Evolutionary conservation across 768 basidiomycete species (phyloP).

Genomic region (Boletellus ananas): DNA sequence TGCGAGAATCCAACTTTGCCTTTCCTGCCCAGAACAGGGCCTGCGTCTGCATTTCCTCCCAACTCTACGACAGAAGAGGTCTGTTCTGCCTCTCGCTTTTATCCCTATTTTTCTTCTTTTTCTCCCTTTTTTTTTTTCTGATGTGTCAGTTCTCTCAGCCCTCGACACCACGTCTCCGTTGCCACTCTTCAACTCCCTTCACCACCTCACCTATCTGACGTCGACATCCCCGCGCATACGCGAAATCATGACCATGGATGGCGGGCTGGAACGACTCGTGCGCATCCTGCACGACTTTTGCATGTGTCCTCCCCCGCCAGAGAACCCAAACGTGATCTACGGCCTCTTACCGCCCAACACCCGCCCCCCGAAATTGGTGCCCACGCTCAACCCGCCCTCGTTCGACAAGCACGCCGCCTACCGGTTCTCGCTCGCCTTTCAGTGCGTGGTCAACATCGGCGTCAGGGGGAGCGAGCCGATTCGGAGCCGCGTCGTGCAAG

Average conservation of each 20-base stretch:
- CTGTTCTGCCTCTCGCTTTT: constrained; percentile 22
- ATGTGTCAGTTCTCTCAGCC: constrained; percentile 29
- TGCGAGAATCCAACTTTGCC: constrained; percentile 95
- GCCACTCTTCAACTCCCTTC: constrained; percentile 89
- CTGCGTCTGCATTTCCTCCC: constrained; percentile 89
- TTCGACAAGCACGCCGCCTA: constrained; percentile 86
- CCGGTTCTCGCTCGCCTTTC: constrained; percentile 90
- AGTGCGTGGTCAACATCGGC: constrained; percentile 96
- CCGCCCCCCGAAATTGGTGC: constrained; percentile 50
- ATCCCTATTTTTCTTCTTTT: neutral
- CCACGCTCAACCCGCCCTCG: constrained; percentile 61
- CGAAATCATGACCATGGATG: constrained; percentile 97
- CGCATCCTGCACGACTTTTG: constrained; percentile 89
- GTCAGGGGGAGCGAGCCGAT: constrained; percentile 93
- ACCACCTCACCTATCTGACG: constrained; percentile 93
- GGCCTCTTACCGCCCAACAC: constrained; percentile 67
- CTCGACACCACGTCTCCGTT: constrained; percentile 55
- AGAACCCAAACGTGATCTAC: constrained; percentile 71
- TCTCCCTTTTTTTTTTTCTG: constrained; percentile 5
- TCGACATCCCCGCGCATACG: constrained; percentile 96
- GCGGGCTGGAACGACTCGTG: constrained; percentile 93
- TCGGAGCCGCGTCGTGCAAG: constrained; percentile 88
- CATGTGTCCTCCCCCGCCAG: constrained; percentile 75
- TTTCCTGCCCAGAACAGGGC: constrained; percentile 95
- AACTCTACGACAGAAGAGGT: constrained; percentile 95